Evolutionary conservation across 345 rosid species (phyloP), one percentile per base, ranked within the genome.

Genomic region (Bruguiera sexangula): DNA sequence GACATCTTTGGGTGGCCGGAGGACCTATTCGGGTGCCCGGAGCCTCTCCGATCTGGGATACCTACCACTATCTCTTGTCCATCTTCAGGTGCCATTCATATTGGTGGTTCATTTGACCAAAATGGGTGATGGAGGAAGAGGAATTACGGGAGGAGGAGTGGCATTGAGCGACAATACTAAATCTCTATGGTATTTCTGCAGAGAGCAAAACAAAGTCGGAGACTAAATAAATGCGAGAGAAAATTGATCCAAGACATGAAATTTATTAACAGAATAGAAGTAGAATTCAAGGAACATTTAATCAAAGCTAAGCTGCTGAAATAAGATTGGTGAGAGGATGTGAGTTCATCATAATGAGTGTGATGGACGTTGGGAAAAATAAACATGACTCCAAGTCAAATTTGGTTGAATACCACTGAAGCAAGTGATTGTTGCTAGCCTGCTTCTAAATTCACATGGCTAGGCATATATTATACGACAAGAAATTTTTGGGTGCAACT

Each of bases 171-270:
- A 91, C 27, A 85, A 81, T 62, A 85, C 75, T 15, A 87, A 75
- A 19, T 76, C 81, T 48, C 84, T 81, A 69, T 94, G 98, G 81
- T 91, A 84, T 86, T 82, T 88, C 97, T 94, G 94, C 82, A 80
- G 46, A 65, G 56, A 51, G 65, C 27, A 30, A 65, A 21, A 64
- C 62, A 22, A 56, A 54, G 62, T 29, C 18, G 0, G 9, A 53
- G 13, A 37, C 19, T 15, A 7, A 19, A 27, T 6, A n/a, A n/a
- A 72, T 43, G 11, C 16, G 0, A 1, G 5, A n/a, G 15, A 22
- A 16, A 55, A 3, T n/a, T 22, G 27, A 13, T 8, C 10, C 24
- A 13, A 5, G 27, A 22, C 20, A 55, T 13, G 48, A 39, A 39
- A 39, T 39, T 39, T 39, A 11, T 9, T 39, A 39, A 11, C 48